A percentile compares a stretch with the other conserved stretches of the same genome.
Evolutionary conservation across 805 yeast species (phyloP).

Genomic region (Candida mattraensis): DNA sequence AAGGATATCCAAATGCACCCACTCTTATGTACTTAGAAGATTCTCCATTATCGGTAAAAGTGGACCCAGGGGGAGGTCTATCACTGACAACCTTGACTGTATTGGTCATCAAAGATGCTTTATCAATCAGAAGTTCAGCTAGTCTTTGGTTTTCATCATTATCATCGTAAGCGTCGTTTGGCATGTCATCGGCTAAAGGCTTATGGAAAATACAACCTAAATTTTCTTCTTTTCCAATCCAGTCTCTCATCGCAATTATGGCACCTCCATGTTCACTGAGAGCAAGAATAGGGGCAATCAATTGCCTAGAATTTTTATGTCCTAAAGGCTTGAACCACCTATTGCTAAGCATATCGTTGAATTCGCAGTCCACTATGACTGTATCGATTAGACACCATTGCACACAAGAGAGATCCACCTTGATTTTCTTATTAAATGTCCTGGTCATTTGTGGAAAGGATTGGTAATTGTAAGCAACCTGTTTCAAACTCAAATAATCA

Average conservation of each 20-base stretch:
- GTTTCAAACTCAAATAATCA: conserved; percentile 85
- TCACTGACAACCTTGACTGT: conserved; percentile 65
- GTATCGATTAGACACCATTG: conserved; percentile 91
- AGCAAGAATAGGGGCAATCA: conserved; percentile 86
- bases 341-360: conserved; percentile 82
- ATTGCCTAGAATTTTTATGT: conserved; percentile 68
- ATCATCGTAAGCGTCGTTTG: conserved; percentile 30
- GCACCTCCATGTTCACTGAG: conserved; percentile 95
- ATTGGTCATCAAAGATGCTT: conserved; percentile 69
- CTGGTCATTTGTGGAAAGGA: conserved; percentile 83
- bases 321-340: conserved; percentile 92
- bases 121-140: conserved; percentile 70
- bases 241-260: conserved; percentile 88
- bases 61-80: conserved; percentile 54
- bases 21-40: conserved; percentile 60
- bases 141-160: conserved; percentile 39
- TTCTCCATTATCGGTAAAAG: conserved; percentile 37
- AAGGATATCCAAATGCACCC: conserved; percentile 91
- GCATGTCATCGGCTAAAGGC: conserved; percentile 38
- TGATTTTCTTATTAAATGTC: conserved; percentile 70
- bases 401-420: conserved; percentile 75
- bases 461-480: conserved; percentile 91
- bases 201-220: conserved; percentile 50
- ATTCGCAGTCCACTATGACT: conserved; percentile 88
- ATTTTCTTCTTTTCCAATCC: conserved; percentile 72